A percentile compares a stretch with the other conserved stretches of the same genome.
Evolutionary conservation across 169 alveolate species (phyloP).

Genomic region (Babesia microti): DNA sequence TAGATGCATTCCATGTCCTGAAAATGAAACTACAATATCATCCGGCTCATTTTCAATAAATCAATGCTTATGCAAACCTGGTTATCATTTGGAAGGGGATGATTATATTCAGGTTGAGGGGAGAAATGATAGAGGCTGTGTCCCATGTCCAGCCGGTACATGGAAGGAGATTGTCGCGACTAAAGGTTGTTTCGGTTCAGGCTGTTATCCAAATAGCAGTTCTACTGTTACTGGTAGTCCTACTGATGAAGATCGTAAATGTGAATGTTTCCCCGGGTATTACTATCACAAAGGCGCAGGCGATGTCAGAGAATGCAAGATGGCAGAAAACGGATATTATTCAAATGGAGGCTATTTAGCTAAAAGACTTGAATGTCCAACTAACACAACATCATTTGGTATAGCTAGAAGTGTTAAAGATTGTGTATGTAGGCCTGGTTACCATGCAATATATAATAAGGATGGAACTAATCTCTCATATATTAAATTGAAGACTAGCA

Average conservation of each 20-base stretch:
- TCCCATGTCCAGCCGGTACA: constrained; percentile 53
- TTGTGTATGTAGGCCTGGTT: constrained; percentile 62
- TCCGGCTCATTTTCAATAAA: constrained; percentile 57
- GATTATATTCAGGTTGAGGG: too few species aligned
- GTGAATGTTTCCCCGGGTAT: constrained; percentile 50
- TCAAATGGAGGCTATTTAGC: constrained; percentile 56
- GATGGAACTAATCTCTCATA: constrained; percentile 3
- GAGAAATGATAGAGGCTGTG: constrained; percentile 28
- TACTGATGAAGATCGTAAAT: constrained; percentile 53
- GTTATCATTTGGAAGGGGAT: constrained; percentile 48
- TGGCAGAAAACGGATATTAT: constrained; percentile 53
- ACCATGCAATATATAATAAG: constrained; percentile 4
- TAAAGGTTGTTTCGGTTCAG: constrained; percentile 40
- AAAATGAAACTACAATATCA: constrained; percentile 48
- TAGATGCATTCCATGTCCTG: constrained; percentile 45
- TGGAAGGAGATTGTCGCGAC: constrained; percentile 55
- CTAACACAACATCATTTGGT: constrained; percentile 40
- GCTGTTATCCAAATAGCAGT: constrained; percentile 49
- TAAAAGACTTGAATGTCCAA: constrained; percentile 40
- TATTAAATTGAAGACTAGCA: constrained; percentile 3
- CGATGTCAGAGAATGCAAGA: constrained; percentile 42
- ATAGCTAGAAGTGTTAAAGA: constrained; percentile 34
- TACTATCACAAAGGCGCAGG: constrained; percentile 43
- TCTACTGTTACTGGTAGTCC: constrained; percentile 45
- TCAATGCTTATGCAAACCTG: constrained; percentile 65